Evolutionary conservation across 2,329 filamentous ascomycete species (phyloP).

Genomic region (Pseudocercospora cruenta): DNA sequence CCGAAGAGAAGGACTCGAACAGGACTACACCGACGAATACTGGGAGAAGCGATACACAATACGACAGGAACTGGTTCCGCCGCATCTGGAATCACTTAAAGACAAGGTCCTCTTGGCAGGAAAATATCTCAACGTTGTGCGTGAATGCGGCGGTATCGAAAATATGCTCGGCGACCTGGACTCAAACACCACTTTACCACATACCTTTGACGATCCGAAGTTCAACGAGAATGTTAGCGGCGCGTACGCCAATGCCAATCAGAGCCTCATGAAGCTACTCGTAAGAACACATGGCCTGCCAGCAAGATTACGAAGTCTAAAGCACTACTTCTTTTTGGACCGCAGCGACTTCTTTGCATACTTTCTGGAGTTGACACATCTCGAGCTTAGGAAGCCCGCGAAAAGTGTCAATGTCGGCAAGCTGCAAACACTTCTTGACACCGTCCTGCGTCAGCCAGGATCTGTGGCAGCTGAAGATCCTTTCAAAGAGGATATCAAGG

Average conservation of each 20-base stretch:
- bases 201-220: conserved; percentile 84
- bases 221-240: conserved; percentile 96
- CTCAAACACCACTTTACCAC: conserved; percentile 86
- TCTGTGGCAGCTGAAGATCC: conserved; percentile 92
- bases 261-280: conserved; percentile 85
- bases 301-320: conserved; percentile 82
- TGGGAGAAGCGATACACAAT: conserved; percentile 98
- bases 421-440: conserved; percentile 90
- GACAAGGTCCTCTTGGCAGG: conserved; percentile 94
- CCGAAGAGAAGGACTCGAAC: conserved; percentile 82
- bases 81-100: conserved; percentile 86
- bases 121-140: conserved; percentile 96
- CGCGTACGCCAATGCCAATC: conserved; percentile 93
- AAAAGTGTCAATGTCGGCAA: conserved; percentile 90
- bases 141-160: conserved; percentile 95
- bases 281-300: conserved; percentile 91
- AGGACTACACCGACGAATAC: conserved; percentile 98
- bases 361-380: conserved; percentile 88
- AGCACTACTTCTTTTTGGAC: conserved; percentile 99
- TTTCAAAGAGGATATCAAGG: conserved; percentile 97
- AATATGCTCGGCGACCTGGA: conserved; percentile 60
- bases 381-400: conserved; percentile 81
- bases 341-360: conserved; percentile 98
- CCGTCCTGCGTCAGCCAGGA: conserved; percentile 93
- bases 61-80: conserved; percentile 85